Conservation (phyloP, 2,329 filamentous ascomycete genomes). For the Lachnellula cervina region DNA sequence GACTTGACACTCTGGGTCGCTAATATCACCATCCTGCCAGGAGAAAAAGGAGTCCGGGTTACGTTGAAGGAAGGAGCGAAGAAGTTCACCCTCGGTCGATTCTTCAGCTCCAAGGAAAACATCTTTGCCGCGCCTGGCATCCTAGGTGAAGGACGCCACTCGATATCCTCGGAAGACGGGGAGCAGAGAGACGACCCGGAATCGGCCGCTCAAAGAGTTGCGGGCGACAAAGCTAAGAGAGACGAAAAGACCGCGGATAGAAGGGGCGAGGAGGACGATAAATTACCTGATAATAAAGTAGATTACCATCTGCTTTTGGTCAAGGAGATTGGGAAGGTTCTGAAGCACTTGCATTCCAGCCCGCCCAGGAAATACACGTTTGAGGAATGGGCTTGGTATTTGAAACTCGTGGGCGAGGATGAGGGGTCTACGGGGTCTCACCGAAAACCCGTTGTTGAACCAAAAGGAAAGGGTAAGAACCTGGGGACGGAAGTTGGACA, state of each 20-base stretch:
- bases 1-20: slow-evolving; percentile 53
- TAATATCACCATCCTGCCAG: slow-evolving; percentile 56
- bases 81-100: slow-evolving; percentile 39
- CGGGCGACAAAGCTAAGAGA: slow-evolving; percentile 8
- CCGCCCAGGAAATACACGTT: slow-evolving; percentile 67
- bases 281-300: slow-evolving; percentile 30
- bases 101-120: slow-evolving; percentile 36
- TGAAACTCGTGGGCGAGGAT: slow-evolving; percentile 68
- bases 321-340: slow-evolving; percentile 63
- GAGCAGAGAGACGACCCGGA: slow-evolving; percentile 21
- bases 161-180: slow-evolving; percentile 10
- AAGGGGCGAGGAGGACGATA: slow-evolving; percentile 13
- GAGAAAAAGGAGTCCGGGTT: slow-evolving; percentile 45
- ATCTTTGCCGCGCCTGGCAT: slow-evolving; percentile 38
- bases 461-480: slow-evolving; percentile 10
- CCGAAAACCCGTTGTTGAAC: slow-evolving; percentile 30
- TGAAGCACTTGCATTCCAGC: slow-evolving; percentile 54
- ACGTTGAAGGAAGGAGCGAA: slow-evolving; percentile 42
- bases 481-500: slow-evolving; percentile 6
- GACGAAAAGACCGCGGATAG: slow-evolving; percentile 10
- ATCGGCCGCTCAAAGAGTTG: slow-evolving; percentile 15
- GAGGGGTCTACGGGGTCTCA: slow-evolving; percentile 49
- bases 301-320: slow-evolving; percentile 63
- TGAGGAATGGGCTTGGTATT: slow-evolving; percentile 82
- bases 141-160: slow-evolving; percentile 32